Percentiles rank a stretch among this genome's conserved stretches.
Conservation (phyloP, 2,329 filamentous ascomycete genomes). For the Neoscytalidium dimidiatum region DNA sequence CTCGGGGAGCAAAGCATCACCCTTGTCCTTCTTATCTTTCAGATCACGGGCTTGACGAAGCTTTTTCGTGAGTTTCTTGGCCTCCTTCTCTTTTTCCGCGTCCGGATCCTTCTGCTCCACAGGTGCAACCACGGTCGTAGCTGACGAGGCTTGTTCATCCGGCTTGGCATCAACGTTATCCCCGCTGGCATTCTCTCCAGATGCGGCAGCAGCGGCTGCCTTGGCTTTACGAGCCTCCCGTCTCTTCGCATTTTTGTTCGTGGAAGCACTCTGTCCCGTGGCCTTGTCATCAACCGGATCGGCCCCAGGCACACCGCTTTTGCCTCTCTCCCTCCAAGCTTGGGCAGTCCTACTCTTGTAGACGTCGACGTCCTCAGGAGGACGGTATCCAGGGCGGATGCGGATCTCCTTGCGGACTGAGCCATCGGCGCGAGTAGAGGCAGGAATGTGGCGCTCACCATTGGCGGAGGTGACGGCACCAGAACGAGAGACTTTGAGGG, state of each 20-base stretch:
- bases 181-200: slow-evolving; percentile 26
- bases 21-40: slow-evolving; percentile 85
- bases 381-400: slow-evolving; percentile 88
- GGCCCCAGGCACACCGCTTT: slow-evolving; percentile 66
- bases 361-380: slow-evolving; percentile 91
- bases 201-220: slow-evolving; percentile 46
- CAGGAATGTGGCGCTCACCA: slow-evolving; percentile 86
- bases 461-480: slow-evolving; percentile 70
- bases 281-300: slow-evolving; percentile 40
- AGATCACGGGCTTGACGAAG: slow-evolving; percentile 89
- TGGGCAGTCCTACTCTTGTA: slow-evolving; percentile 94
- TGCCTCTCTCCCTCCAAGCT: slow-evolving; percentile 75
- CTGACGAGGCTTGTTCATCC: background rate
- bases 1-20: slow-evolving; percentile 81
- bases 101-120: slow-evolving; percentile 45
- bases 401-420: slow-evolving; percentile 92
- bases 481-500: slow-evolving; percentile 34
- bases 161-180: slow-evolving; percentile 24
- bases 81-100: slow-evolving; percentile 87
- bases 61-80: slow-evolving; percentile 89
- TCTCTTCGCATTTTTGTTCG: slow-evolving; percentile 85
- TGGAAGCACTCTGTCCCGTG: slow-evolving; percentile 51
- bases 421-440: slow-evolving; percentile 83
- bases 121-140: slow-evolving; percentile 26
- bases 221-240: slow-evolving; percentile 65